Conservation (phyloP, 768 basidiomycete species). For the Dictyophora rubrovolvata region DNA sequence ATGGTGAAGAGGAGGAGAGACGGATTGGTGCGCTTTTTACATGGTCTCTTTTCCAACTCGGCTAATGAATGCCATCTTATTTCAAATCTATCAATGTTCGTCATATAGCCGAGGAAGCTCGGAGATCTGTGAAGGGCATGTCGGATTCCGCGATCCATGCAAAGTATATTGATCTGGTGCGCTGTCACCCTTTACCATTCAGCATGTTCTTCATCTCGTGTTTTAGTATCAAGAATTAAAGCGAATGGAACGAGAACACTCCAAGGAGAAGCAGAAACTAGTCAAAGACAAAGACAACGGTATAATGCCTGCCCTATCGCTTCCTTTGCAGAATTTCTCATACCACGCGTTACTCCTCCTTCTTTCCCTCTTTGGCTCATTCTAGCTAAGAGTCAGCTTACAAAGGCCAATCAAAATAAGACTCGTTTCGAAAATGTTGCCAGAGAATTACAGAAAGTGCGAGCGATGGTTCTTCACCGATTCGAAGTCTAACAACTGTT, state of each 20-base stretch:
- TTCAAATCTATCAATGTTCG: slow-evolving; percentile 12
- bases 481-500: slow-evolving; percentile 1
- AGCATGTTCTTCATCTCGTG: slow-evolving; percentile 14
- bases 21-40: slow-evolving; percentile 46
- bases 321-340: slow-evolving; percentile 1
- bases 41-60: background rate
- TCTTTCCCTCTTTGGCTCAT: slow-evolving; percentile 13
- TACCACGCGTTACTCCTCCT: slow-evolving; percentile 6
- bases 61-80: background rate
- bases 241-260: slow-evolving; percentile 76
- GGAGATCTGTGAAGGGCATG: slow-evolving; percentile 74
- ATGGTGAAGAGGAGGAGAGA: slow-evolving; percentile 81
- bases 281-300: slow-evolving; percentile 87
- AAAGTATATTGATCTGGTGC: slow-evolving; percentile 83
- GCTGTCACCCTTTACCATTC: slow-evolving; percentile 18
- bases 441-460: slow-evolving; percentile 80
- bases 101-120: slow-evolving; percentile 71
- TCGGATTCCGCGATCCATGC: slow-evolving; percentile 74
- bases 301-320: slow-evolving; percentile 19
- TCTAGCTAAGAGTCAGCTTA: slow-evolving; percentile 72
- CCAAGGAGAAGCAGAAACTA: slow-evolving; percentile 87
- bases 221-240: slow-evolving; percentile 80
- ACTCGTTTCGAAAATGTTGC: slow-evolving; percentile 86
- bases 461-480: background rate
- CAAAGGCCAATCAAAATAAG: slow-evolving; percentile 83